phyloP scores from a whole-genome alignment of 2,329 filamentous ascomycete species.

The Chrysoporthe puriensis region DNA sequence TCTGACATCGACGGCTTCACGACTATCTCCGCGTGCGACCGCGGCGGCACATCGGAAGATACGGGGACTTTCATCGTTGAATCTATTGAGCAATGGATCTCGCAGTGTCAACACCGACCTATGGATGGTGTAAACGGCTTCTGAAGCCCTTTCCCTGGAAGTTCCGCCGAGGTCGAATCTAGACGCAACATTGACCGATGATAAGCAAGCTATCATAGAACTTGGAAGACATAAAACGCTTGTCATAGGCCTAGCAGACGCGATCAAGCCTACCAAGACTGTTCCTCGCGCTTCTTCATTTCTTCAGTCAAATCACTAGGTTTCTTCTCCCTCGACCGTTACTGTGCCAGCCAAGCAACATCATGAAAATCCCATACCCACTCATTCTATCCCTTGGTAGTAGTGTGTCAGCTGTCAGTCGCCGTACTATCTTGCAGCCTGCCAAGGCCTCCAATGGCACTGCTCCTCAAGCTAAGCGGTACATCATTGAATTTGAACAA shows the following conservation, averaged over 20 bases:
- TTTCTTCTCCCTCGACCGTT: no score
- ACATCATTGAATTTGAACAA: slow-evolving; percentile 17
- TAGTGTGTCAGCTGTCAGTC: not conserved
- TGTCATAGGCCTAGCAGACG: not conserved
- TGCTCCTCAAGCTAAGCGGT: slow-evolving; percentile 11
- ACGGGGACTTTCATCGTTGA: not conserved
- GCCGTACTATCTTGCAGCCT: slow-evolving; percentile 8
- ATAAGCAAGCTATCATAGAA: not conserved
- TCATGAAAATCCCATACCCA: not conserved
- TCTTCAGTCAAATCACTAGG: not conserved
- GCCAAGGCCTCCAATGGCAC: slow-evolving; percentile 14
- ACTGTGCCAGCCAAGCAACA: not conserved
- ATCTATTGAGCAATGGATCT: not conserved
- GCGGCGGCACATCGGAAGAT: slow-evolving; percentile 4
- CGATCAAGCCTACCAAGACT: not conserved
- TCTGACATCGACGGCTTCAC: not conserved
- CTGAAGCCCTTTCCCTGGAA: not conserved
- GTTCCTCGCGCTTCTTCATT: not conserved
- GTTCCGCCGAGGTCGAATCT: not conserved
- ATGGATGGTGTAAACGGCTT: slow-evolving; percentile 4
- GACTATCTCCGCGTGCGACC: slow-evolving; percentile 15
- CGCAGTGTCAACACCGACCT: not conserved
- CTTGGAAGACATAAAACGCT: not conserved
- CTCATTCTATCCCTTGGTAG: slow-evolving; percentile 12
- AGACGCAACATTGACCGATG: not conserved